A percentile compares a stretch with the other conserved stretches of the same genome.
These are phyloP conservation scores for Capronia epimyces DNA, from an alignment of 2,329 filamentous ascomycete species.

Conservation along the genomic window DNA sequence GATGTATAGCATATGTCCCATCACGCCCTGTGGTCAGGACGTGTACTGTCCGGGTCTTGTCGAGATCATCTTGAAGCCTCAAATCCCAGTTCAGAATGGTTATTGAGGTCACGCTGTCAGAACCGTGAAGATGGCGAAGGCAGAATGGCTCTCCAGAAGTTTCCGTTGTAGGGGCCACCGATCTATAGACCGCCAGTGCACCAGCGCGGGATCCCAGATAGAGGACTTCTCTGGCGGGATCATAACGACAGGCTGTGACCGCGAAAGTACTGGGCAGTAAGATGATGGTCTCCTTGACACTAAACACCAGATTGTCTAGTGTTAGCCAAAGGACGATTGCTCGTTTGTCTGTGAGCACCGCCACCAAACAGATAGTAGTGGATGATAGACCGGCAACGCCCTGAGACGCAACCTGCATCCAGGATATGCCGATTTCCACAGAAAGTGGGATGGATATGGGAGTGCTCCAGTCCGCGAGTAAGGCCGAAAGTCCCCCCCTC, in stretches of 20 bases:
- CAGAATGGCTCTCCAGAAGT: slow-evolving; percentile 22
- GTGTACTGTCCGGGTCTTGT: slow-evolving; percentile 35
- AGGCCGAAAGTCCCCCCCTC: slow-evolving; percentile 7
- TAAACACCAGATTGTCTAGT: background rate
- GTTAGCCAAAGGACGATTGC: slow-evolving; percentile 14
- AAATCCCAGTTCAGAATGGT: slow-evolving; percentile 36
- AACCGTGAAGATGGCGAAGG: slow-evolving; percentile 40
- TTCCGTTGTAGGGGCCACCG: slow-evolving; percentile 22
- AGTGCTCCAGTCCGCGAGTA: background rate
- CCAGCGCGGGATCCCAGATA: slow-evolving; percentile 56
- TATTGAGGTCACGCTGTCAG: slow-evolving; percentile 66
- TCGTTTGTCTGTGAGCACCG: slow-evolving; percentile 8
- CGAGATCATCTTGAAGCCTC: background rate
- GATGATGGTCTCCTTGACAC: slow-evolving; percentile 22
- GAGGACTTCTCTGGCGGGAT: slow-evolving; percentile 33
- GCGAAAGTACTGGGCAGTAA: slow-evolving; percentile 43
- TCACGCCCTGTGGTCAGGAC: slow-evolving; percentile 72
- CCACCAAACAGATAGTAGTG: slow-evolving; percentile 10
- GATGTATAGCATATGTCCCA: slow-evolving; percentile 65
- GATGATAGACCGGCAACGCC: background rate
- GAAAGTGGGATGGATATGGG: background rate
- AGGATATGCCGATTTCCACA: slow-evolving; percentile 9
- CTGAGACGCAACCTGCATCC: slow-evolving; percentile 12
- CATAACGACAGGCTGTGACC: slow-evolving; percentile 45
- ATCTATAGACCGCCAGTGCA: slow-evolving; percentile 46